A percentile compares a stretch with the other conserved stretches of the same genome.
Evolutionary conservation across 352 stramenopile genomes (phyloP).

Genomic region (Phytopythium chamaehyphon): DNA sequence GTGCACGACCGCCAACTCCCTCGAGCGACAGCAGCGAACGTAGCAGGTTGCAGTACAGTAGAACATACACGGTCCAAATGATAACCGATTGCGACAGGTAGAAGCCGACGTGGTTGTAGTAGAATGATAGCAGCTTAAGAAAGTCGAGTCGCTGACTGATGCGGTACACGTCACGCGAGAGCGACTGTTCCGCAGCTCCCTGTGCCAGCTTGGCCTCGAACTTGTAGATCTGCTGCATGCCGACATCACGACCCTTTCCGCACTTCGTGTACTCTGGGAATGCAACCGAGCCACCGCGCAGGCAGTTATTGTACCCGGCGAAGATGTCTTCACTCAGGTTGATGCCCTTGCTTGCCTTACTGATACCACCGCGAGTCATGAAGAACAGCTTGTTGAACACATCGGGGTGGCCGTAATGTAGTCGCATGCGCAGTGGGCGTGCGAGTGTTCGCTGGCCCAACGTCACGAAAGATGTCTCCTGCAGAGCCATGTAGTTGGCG

Average conservation of each 20-base stretch:
- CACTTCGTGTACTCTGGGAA: slow-evolving; percentile 99
- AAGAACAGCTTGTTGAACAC: slow-evolving; percentile 99
- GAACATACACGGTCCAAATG: slow-evolving; percentile 96
- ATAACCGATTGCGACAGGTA: slow-evolving; percentile 98
- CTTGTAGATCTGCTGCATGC: slow-evolving; percentile 99
- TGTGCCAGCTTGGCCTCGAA: slow-evolving; percentile 99
- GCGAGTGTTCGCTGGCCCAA: slow-evolving; percentile 96
- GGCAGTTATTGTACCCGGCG: slow-evolving; percentile 98
- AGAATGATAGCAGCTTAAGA: slow-evolving; percentile 98
- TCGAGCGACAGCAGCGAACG: slow-evolving; percentile 92
- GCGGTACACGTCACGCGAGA: slow-evolving; percentile 97
- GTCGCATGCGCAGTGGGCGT: slow-evolving; percentile 93
- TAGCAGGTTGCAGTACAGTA: slow-evolving; percentile 96
- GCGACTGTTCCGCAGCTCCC: slow-evolving; percentile 96
- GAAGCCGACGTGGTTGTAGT: slow-evolving; percentile 99
- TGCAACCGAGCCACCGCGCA: slow-evolving; percentile 93
- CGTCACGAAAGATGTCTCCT: slow-evolving; percentile 99
- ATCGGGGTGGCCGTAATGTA: slow-evolving; percentile 99
- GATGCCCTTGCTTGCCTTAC: slow-evolving; percentile 98
- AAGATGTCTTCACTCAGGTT: slow-evolving; percentile 99
- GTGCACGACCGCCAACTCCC: slow-evolving; percentile 87
- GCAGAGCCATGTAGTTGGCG: slow-evolving; percentile 99
- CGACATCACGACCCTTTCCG: slow-evolving; percentile 98
- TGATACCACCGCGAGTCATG: slow-evolving; percentile 98
- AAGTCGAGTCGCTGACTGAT: slow-evolving; percentile 98